Percentiles rank a stretch among this genome's conserved stretches.
These are phyloP conservation scores for Candida ulmi DNA, from an alignment of 805 yeast genomes.

Conservation along the genomic window DNA sequence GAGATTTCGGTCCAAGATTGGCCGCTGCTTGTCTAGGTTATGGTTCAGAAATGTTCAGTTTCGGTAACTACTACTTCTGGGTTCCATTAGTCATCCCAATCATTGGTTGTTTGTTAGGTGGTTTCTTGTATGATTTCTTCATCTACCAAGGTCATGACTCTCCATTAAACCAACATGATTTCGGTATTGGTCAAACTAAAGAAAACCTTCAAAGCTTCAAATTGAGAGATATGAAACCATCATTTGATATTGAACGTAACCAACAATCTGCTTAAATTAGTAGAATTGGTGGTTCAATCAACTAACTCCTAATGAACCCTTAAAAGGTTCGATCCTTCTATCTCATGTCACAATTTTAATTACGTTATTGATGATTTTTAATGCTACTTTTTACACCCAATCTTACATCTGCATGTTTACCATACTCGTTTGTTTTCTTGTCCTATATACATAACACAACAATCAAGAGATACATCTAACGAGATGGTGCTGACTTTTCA, in stretches of 20 bases:
- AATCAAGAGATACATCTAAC: no score
- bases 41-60: slow-evolving; percentile 33
- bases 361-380: no score
- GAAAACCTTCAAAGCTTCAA: slow-evolving; percentile 15
- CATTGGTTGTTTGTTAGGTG: slow-evolving; percentile 43
- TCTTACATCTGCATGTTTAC: no score
- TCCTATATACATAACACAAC: no score
- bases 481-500: no score
- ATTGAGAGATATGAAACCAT: slow-evolving; percentile 18
- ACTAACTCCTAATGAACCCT: no score
- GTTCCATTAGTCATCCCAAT: slow-evolving; percentile 47
- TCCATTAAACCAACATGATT: slow-evolving; percentile 40
- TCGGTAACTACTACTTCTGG: slow-evolving; percentile 44
- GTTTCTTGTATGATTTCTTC: slow-evolving; percentile 44
- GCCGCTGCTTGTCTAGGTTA: slow-evolving; percentile 44
- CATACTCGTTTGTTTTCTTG: no score
- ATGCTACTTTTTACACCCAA: no score
- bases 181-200: slow-evolving; percentile 16
- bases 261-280: not conserved
- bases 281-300: no score
- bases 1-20: slow-evolving; percentile 51
- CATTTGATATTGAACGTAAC: slow-evolving; percentile 13
- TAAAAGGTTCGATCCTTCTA: no score
- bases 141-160: slow-evolving; percentile 48
- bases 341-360: no score